These are phyloP conservation scores for Scenedesmus sp. DNA, from an alignment of 163 green algal species.

Conservation along the genomic window DNA sequence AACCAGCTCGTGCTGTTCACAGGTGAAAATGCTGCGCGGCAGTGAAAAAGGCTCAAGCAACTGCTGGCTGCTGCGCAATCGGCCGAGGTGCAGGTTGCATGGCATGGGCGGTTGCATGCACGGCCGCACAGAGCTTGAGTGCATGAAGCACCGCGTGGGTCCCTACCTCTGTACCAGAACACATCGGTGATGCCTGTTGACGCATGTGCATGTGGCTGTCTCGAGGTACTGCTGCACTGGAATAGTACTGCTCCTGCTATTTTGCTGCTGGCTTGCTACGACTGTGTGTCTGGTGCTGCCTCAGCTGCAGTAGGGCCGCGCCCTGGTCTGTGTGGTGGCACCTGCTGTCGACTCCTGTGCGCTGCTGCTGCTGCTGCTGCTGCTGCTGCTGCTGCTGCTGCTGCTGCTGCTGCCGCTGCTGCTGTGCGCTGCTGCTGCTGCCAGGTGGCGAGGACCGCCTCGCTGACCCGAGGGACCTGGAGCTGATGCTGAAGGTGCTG, in stretches of 20 bases:
- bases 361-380: background rate
- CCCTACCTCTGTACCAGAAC: too few relatives aligned
- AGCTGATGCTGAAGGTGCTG: conserved; percentile 65
- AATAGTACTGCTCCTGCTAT: background rate
- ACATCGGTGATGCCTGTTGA: background rate
- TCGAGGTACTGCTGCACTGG: background rate
- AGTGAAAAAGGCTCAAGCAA: background rate
- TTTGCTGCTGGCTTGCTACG: background rate
- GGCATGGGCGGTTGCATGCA: too few relatives aligned
- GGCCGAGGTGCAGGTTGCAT: too few relatives aligned
- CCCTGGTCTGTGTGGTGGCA: background rate
- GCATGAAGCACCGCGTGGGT: too few relatives aligned
- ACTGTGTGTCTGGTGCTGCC: background rate
- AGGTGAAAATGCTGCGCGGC: conserved; percentile 48
- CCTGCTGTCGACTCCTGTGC: background rate
- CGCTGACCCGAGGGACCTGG: conserved; percentile 68
- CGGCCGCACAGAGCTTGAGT: too few relatives aligned
- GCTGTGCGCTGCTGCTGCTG: conserved; percentile 35
- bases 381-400: background rate
- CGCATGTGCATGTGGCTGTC: background rate
- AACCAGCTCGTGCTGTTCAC: conserved; percentile 67
- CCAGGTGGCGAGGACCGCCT: conserved; percentile 73
- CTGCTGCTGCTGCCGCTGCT: background rate
- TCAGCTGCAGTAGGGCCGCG: background rate
- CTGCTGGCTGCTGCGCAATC: background rate